Evolutionary conservation across 2,329 filamentous ascomycete species (phyloP), one percentile per base, ranked within the genome.

Genomic region (Claviceps fusiformis): DNA sequence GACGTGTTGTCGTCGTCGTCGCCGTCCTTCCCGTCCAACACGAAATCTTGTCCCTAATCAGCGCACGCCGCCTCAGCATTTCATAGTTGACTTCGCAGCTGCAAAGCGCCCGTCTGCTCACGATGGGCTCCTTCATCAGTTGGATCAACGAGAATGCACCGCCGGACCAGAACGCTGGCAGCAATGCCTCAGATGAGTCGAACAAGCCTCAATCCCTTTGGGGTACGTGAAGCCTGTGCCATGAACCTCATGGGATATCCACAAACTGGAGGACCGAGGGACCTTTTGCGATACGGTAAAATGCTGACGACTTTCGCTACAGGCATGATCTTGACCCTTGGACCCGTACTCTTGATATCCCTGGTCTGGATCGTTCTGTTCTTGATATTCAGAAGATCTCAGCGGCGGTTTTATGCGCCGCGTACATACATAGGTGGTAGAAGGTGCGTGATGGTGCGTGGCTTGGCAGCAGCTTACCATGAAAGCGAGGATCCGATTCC

Each of bases 351-450:
- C 48, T 58, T 76, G 47, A 73, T 76, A 56, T 72, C 77, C 5
- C 67, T 59, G 31, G 61, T 78, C 39, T 81, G 77, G 60, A 55
- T 81, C n/a, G 33, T 68, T 58, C 66, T 80, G 55, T 83, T 82
- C 63, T 60, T 81, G 52, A 50, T 74, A 17, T 62, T 78, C 44
- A 71, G 80, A 46, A 71, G 70, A 51, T 75, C 71, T 33, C 71
- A 73, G 45, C 67, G 71, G 27, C 73, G 79, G 31, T 79, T 80
- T 53, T 83, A 83, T 64, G 71, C 77, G 7, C 79, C 80, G 5
- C 71, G 80, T 59, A 73, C 75, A 1, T 72, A 80, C 33, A 62
- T 79, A 31, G 70, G 69, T 19, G 77, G 77, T 10, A 71, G 75
- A 48, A 69, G 75, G 78, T 80, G 46, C 46, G 47, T 44, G 6